Percentiles rank a stretch among this genome's conserved stretches.
phyloP scores from a whole-genome alignment of 768 basidiomycete genomes.

The Neoboletus subvelutipes region DNA sequence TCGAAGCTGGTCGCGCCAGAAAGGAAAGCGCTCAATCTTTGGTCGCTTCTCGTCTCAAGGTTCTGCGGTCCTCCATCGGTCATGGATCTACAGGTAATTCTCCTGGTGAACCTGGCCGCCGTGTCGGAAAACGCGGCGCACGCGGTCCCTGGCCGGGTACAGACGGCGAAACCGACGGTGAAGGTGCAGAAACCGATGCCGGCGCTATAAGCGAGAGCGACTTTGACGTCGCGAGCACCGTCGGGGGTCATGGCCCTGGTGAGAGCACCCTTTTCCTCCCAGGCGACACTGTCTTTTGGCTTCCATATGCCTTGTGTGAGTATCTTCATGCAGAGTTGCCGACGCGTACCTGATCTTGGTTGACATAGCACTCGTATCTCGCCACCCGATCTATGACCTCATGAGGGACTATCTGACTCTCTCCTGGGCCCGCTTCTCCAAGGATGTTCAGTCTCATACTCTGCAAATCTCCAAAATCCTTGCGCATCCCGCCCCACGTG shows the following conservation, averaged over 20 bases:
- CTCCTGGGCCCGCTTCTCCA: conserved; percentile 91
- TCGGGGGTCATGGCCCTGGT: conserved; percentile 73
- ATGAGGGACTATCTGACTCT: conserved; percentile 97
- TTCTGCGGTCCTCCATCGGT: conserved; percentile 54
- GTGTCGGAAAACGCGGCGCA: conserved; percentile 58
- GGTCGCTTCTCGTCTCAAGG: conserved; percentile 65
- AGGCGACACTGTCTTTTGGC: conserved; percentile 91
- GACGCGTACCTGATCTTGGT: conserved; percentile 7
- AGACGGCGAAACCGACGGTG: conserved; percentile 71
- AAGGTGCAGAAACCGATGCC: conserved; percentile 66
- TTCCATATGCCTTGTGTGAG: conserved; percentile 89
- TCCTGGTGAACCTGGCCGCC: conserved; percentile 51
- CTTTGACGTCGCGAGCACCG: conserved; percentile 76
- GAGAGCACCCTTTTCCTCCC: conserved; percentile 88
- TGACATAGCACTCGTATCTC: conserved; percentile 75
- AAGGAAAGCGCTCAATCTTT: conserved; percentile 80
- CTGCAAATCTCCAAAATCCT: conserved; percentile 87
- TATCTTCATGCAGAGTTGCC: conserved; percentile 14
- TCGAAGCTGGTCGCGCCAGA: conserved; percentile 74
- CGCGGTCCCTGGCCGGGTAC: conserved; percentile 72
- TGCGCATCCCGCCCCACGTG: conserved; percentile 82
- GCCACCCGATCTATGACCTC: conserved; percentile 91
- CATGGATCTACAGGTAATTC: conserved; percentile 43
- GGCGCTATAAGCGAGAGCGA: conserved; percentile 85
- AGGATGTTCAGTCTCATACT: conserved; percentile 91